Evolutionary conservation across 768 basidiomycete genomes (phyloP).

Genomic region (Tulasnella sp.): DNA sequence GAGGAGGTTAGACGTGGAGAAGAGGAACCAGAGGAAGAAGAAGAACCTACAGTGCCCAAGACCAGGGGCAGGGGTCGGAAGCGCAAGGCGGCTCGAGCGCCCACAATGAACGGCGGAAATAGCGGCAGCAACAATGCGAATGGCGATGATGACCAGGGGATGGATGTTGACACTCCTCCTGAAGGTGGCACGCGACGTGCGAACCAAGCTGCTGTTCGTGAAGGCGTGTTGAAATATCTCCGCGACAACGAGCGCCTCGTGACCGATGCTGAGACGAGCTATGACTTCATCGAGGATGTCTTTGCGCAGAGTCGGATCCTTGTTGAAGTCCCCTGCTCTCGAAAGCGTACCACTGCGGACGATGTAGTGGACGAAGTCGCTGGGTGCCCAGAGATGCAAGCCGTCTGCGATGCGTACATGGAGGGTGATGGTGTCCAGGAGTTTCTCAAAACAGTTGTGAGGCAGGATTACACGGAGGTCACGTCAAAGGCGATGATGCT

Average conservation of each 20-base stretch:
- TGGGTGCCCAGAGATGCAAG: not conserved
- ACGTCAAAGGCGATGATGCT: constrained; percentile 45
- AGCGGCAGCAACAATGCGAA: not conserved
- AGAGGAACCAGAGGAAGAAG: not conserved
- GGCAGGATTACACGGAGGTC: not conserved
- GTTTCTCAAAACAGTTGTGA: not conserved
- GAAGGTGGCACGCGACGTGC: not conserved
- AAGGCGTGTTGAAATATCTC: not conserved
- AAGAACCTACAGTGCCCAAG: not conserved
- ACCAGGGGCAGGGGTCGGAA: not conserved
- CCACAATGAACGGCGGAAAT: not conserved
- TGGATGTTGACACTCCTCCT: not conserved
- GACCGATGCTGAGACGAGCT: not conserved
- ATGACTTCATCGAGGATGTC: constrained; percentile 6
- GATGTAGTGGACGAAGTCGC: constrained; percentile 5
- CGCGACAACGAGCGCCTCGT: not conserved
- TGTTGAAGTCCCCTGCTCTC: not conserved
- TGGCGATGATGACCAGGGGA: not conserved
- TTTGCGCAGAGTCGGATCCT: not conserved
- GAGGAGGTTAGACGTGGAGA: not conserved
- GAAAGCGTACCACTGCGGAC: constrained; percentile 9
- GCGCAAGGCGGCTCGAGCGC: not conserved
- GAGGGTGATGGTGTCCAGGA: not conserved
- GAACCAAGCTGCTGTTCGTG: not conserved
- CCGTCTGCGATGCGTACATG: not conserved